Percentiles rank a stretch among this genome's conserved stretches.
These are phyloP conservation scores for Amanita subjunquillea DNA, from an alignment of 768 basidiomycete genomes.

Conservation along the genomic window DNA sequence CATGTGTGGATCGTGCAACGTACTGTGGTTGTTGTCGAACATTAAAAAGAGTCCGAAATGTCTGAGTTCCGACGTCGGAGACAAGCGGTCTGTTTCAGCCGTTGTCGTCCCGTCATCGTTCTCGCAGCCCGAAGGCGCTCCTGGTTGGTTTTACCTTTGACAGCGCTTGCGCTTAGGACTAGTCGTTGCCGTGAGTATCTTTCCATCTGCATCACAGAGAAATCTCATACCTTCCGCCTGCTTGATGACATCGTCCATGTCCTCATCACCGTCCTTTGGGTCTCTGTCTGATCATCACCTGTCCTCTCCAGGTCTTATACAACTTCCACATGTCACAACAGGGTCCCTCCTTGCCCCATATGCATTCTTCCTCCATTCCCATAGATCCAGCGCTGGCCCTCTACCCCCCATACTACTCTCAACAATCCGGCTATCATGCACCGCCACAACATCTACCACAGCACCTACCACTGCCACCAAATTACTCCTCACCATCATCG, in stretches of 20 bases:
- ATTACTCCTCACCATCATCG: constrained; percentile 70
- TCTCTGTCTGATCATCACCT: constrained; percentile 16
- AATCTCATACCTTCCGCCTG: too few species aligned
- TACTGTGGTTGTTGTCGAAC: not conserved
- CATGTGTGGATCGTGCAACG: too few species aligned
- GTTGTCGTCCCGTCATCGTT: not conserved
- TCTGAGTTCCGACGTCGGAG: not conserved
- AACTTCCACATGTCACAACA: constrained; percentile 26
- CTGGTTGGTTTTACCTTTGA: too few species aligned
- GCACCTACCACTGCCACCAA: constrained; percentile 45
- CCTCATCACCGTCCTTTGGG: constrained; percentile 21
- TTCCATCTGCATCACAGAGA: not conserved
- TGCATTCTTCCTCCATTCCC: constrained; percentile 50
- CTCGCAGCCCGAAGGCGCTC: too few species aligned
- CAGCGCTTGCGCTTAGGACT: too few species aligned
- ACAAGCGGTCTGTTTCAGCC: not conserved
- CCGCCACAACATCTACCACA: constrained; percentile 38
- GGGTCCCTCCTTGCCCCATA: constrained; percentile 31
- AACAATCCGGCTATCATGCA: constrained; percentile 27
- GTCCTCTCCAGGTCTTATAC: constrained; percentile 18
- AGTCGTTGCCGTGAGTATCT: constrained; percentile 12
- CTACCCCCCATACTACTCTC: constrained; percentile 56
- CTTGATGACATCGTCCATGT: constrained; percentile 15
- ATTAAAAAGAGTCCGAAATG: not conserved
- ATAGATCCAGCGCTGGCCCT: constrained; percentile 67